phyloP scores from a whole-genome alignment of 2,329 filamentous ascomycete species.

The Neofusicoccum kwambonambiense region DNA sequence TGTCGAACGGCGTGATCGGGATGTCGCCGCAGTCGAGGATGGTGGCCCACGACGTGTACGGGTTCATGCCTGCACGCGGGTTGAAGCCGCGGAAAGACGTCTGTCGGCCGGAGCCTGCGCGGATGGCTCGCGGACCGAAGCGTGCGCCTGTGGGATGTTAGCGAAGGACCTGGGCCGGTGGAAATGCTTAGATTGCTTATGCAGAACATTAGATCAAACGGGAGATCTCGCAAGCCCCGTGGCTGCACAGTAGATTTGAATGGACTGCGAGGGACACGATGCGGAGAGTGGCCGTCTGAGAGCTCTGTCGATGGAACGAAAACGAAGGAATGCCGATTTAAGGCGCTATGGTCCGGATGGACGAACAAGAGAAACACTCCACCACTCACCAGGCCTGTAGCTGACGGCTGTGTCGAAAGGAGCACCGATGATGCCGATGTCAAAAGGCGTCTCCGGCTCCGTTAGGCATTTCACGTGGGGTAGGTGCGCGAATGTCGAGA shows the following conservation, averaged over 20 bases:
- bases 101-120: constrained; percentile 78
- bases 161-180: background rate
- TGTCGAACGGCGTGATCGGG: constrained; percentile 83
- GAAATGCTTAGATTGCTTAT: too few relatives aligned
- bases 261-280: too few relatives aligned
- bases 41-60: constrained; percentile 74
- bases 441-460: constrained; percentile 43
- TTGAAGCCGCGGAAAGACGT: constrained; percentile 80
- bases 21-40: constrained; percentile 91
- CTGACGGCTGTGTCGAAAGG: constrained; percentile 52
- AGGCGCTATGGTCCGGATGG: too few relatives aligned
- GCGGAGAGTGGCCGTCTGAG: too few relatives aligned
- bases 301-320: too few relatives aligned
- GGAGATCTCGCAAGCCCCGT: too few relatives aligned
- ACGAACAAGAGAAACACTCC: background rate
- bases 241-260: too few relatives aligned
- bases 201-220: background rate
- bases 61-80: constrained; percentile 76
- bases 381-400: constrained; percentile 41
- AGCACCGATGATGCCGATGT: constrained; percentile 50
- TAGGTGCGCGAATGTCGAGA: constrained; percentile 56
- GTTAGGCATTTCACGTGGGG: constrained; percentile 49
- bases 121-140: constrained; percentile 85
- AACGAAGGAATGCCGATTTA: too few relatives aligned
- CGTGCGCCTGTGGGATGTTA: constrained; percentile 46